Base-by-base conservation (phyloP, 2,329 filamentous ascomycete genomes). In the Penicillium decumbens region DNA sequence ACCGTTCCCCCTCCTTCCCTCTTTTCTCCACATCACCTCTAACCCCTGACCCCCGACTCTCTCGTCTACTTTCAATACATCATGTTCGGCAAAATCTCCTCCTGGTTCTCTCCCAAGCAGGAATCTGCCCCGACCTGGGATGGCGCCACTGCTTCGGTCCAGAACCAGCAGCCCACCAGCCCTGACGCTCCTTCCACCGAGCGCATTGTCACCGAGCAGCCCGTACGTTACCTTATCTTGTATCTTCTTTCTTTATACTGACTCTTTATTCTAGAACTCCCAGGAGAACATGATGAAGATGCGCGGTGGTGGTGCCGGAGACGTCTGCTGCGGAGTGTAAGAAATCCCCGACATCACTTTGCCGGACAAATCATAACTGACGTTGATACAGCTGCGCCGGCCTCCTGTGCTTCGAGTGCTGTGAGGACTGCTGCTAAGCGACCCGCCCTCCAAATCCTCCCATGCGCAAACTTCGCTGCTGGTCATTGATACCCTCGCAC, bases 281-380 rank as follows among this genome's bases (percentile, higher is more conserved):
- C 48, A 60, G 37, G 51, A 61, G 50, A 53, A 55, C 15, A 46
- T 47, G 45, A 55, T 63, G 58, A 61, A 64, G 35, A 59, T 67
- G 24, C 65, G 65, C 24, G 65, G 65, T 50, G 65, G 64, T 47
- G 63, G 60, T 33, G 55, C 49, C 12, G 62, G 65, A 12, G 62
- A 65, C 37, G 38, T 67, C 27, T 67, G 65, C 57, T 67, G 65
- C 42, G 65, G 65, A 56, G 27, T 66, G 65, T 67, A 57, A 54
- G 62, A 59, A 7, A 4, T 46, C 35, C 3, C 7, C 24, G 25
- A 18, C 8, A 28, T 32, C 23, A 15, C 15, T 18, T 30, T 9
- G 12, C 20, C 20, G 7, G 6, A 40, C 13, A 25, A 39, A n/a
- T n/a, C n/a, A 12, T 33, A 46, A 27, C 48, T 57, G 25, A 58